phyloP scores from a whole-genome alignment of 192 early-diverging fungal genomes.

The Mortierella alpina region DNA sequence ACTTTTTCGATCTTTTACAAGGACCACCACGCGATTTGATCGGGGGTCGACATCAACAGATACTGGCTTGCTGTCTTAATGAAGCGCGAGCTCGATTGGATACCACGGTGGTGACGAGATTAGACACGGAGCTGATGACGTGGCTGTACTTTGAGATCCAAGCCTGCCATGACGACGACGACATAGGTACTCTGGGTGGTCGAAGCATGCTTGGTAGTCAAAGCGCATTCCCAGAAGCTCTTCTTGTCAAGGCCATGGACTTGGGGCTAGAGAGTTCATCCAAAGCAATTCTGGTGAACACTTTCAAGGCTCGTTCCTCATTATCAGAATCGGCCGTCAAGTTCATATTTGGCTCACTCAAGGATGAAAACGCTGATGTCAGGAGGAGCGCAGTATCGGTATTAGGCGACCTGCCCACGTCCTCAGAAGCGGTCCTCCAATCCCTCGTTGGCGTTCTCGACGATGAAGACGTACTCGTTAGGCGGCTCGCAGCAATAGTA shows the following conservation, averaged over 20 bases:
- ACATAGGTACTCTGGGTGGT: too few relatives aligned
- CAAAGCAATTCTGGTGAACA: not conserved
- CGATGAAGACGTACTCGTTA: too few relatives aligned
- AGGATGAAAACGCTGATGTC: not conserved
- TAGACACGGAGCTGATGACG: not conserved
- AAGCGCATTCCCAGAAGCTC: not conserved
- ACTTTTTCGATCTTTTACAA: constrained; percentile 10
- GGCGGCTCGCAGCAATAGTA: too few relatives aligned
- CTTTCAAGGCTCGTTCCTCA: not conserved
- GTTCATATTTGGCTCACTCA: not conserved
- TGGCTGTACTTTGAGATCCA: constrained; percentile 17
- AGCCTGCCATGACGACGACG: not conserved
- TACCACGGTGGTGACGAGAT: not conserved
- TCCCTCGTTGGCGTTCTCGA: constrained; percentile 4
- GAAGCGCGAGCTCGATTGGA: constrained; percentile 12
- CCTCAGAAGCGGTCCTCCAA: constrained; percentile 1
- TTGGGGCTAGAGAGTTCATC: not conserved
- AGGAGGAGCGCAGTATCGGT: not conserved
- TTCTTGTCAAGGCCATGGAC: not conserved
- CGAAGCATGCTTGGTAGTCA: constrained; percentile 3
- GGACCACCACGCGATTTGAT: constrained; percentile 10
- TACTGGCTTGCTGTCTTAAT: constrained; percentile 7
- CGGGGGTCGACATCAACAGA: constrained; percentile 12
- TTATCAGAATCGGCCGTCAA: constrained; percentile 5
- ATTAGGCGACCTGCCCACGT: constrained; percentile 1